These are phyloP conservation scores for Calonectria pauciramosa DNA, from an alignment of 2,329 filamentous ascomycete species.

Conservation along the genomic window DNA sequence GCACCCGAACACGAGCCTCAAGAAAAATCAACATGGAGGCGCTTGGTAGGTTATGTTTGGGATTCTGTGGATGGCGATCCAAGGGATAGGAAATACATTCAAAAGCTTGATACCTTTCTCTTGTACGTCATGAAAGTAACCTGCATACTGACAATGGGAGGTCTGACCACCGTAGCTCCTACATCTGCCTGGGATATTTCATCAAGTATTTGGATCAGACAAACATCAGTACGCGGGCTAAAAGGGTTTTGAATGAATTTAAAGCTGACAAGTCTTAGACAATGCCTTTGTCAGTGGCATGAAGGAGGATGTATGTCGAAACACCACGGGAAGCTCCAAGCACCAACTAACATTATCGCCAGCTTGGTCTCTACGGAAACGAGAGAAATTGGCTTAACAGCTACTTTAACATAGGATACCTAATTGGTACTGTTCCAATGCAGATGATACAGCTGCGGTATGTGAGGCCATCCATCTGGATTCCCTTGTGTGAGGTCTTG, in stretches of 20 bases:
- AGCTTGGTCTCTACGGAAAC: conserved; percentile 42
- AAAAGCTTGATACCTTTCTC: conserved; percentile 27
- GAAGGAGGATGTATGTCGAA: conserved; percentile 19
- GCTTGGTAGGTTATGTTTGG: conserved; percentile 20
- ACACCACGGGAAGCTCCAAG: too few relatives aligned
- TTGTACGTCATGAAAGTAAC: conserved; percentile 16
- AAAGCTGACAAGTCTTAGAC: conserved; percentile 11
- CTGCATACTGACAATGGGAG: too few relatives aligned
- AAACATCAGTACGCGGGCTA: conserved; percentile 42
- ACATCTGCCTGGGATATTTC: conserved; percentile 41
- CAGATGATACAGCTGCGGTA: conserved; percentile 28
- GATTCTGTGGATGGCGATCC: conserved; percentile 28
- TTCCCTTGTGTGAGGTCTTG: conserved; percentile 45
- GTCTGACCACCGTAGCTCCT: not conserved
- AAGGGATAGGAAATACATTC: conserved; percentile 21
- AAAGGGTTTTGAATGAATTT: not conserved
- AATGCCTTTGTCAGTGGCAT: conserved; percentile 29
- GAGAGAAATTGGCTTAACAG: conserved; percentile 45
- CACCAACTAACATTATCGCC: not conserved
- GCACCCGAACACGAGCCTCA: not conserved
- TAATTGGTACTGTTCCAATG: conserved; percentile 45
- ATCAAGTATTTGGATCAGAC: conserved; percentile 49
- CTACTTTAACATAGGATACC: conserved; percentile 41
- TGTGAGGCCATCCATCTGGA: conserved; percentile 47
- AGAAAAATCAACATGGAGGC: conserved; percentile 14